phyloP scores from a whole-genome alignment of 495 filamentous ascomycete species.

The Lasiosphaeris hirsuta region DNA sequence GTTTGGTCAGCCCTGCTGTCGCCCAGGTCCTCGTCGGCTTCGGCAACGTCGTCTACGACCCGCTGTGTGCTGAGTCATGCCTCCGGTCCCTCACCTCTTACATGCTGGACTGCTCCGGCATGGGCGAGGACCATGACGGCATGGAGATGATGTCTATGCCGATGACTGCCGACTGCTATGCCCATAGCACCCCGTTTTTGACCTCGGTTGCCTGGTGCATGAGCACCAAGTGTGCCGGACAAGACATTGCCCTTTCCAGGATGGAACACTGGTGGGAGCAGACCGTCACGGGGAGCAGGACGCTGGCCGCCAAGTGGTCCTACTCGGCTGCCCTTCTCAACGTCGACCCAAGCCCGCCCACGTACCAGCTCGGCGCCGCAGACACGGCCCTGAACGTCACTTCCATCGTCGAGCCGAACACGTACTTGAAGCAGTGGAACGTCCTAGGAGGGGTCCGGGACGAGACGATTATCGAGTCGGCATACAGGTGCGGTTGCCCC shows the following conservation, averaged over 20 bases:
- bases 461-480: neutral
- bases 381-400: conserved; percentile 5
- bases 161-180: too few relatives aligned
- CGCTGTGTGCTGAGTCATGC: too few relatives aligned
- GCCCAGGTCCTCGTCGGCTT: too few relatives aligned
- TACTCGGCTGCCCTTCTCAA: neutral
- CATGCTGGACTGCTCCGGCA: too few relatives aligned
- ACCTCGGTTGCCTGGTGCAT: conserved; percentile 4
- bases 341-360: conserved; percentile 1
- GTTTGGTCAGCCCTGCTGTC: too few relatives aligned
- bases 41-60: too few relatives aligned
- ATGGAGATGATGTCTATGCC: too few relatives aligned
- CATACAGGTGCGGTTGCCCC: too few relatives aligned
- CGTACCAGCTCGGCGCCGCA: neutral
- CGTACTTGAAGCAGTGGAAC: neutral
- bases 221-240: neutral
- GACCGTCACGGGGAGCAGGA: neutral
- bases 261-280: conserved; percentile 1
- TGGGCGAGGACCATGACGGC: too few relatives aligned
- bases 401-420: neutral
- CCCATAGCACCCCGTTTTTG: neutral
- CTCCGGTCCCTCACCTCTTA: too few relatives aligned
- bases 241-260: neutral
- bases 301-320: neutral
- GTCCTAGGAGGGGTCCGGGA: neutral